Percentiles rank a stretch among this genome's conserved stretches.
phyloP scores from a whole-genome alignment of 306 rosid species.

The Citrullus amarus region DNA sequence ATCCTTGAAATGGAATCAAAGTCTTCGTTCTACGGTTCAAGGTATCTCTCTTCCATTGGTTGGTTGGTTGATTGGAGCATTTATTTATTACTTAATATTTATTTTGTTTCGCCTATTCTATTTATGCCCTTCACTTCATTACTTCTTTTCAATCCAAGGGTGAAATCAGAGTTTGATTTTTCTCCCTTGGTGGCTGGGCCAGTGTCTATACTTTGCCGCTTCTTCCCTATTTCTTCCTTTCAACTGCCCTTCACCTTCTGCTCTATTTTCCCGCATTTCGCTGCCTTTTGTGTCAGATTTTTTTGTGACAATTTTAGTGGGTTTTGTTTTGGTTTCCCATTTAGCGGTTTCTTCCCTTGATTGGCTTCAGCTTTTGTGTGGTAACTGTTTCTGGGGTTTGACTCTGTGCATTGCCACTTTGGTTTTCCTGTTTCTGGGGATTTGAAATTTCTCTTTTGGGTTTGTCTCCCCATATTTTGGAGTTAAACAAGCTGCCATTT shows the following conservation, averaged over 20 bases:
- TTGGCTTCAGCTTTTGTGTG: slow-evolving; percentile 11
- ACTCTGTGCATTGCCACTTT: not conserved
- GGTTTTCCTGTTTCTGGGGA: not conserved
- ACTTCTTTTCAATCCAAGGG: slow-evolving; percentile 10
- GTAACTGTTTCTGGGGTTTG: slow-evolving; percentile 16
- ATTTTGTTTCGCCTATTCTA: too few relatives aligned
- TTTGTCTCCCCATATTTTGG: slow-evolving; percentile 1
- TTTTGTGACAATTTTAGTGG: not conserved
- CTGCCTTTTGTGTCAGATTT: slow-evolving; percentile 1
- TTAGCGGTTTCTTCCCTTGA: not conserved
- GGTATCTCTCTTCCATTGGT: not conserved
- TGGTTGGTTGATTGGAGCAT: not conserved
- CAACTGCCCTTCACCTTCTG: not conserved
- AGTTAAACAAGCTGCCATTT: not conserved
- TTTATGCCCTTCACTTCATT: not conserved
- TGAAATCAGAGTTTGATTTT: not conserved
- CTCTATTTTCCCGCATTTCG: not conserved
- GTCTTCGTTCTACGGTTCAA: not conserved
- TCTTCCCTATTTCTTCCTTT: slow-evolving; percentile 23
- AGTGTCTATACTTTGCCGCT: slow-evolving; percentile 17
- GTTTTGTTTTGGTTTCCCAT: not conserved
- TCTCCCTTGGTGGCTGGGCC: not conserved
- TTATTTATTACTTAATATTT: not conserved
- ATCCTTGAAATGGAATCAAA: not conserved
- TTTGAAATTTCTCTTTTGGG: not conserved